Base-by-base conservation (phyloP, 2,329 filamentous ascomycete genomes). In the Aureobasidium pullulans region DNA sequence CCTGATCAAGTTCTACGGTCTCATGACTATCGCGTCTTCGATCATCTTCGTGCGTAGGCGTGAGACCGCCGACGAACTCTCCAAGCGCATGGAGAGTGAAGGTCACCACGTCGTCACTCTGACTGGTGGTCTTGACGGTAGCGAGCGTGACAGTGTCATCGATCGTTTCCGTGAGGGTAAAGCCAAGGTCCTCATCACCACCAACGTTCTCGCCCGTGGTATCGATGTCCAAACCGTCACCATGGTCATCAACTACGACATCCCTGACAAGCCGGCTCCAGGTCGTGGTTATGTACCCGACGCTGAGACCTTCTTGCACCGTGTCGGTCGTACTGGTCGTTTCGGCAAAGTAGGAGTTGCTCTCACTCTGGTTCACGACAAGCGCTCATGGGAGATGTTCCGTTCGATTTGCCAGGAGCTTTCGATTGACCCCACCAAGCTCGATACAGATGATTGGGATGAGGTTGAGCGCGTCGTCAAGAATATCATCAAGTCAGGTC, bases 21-120 rank as follows among this genome's bases (percentile, higher is more conserved):
- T 97, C 46, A 93, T 99, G 84, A 96, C 92, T 15, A 91, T 97
- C 67, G 92, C 92, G 5, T 96, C 93, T 7, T 97, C 94, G 0
- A 96, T 99, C 70, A 97, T 99, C 67, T 99, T 99, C 70, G 93
- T 97, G 73, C 90, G 87, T 88, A 94, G 88, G 54, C 88, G 92
- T 70, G 84, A 88, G 64, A 96, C 92, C 57, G 94, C 94, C 23
- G 82, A 81, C 58, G 84, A 90, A 70, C 96, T 99, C 63, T 87
- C 96, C 73, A 81, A 82, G 61, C 88, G 90, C 65, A 96, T 99
- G 90, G 81, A 84, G 23, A 82, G 81, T 1, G 93, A 97, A 69
- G 93, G 92, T 19, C 94, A 99, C 79, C 90, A 90, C 67, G 90
- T 97, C 23, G 91, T 89, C 5, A 91, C 90, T 23, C 79, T 99